Conservation (phyloP, 352 stramenopile genomes). For the Phytopythium delawarense region DNA sequence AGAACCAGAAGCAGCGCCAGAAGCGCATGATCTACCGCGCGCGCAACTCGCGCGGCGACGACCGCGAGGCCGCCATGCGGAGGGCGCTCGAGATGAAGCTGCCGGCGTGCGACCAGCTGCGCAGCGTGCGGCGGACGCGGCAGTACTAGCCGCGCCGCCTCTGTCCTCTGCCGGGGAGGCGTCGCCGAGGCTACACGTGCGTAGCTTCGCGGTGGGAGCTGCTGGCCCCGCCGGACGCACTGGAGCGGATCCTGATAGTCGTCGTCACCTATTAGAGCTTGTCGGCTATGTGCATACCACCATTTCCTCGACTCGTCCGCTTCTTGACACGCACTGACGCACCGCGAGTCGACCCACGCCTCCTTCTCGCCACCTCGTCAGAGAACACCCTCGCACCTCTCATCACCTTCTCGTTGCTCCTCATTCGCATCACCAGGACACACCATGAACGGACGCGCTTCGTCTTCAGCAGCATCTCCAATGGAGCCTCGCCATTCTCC, state of each 20-base stretch:
- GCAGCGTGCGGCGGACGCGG: constrained; percentile 55
- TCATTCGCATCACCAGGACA: too few species aligned
- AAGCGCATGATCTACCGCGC: constrained; percentile 87
- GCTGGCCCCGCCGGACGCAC: background rate
- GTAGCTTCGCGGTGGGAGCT: background rate
- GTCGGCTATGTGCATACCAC: background rate
- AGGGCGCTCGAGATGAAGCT: constrained; percentile 81
- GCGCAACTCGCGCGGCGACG: constrained; percentile 69
- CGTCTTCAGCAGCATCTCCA: too few species aligned
- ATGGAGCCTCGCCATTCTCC: too few species aligned
- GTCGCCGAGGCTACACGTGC: background rate
- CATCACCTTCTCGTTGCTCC: too few species aligned
- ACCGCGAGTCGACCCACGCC: too few species aligned
- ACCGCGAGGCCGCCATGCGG: constrained; percentile 72
- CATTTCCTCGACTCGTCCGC: background rate
- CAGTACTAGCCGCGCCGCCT: constrained; percentile 26
- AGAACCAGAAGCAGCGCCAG: constrained; percentile 80
- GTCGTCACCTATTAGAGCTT: constrained; percentile 7
- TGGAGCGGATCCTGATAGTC: constrained; percentile 1
- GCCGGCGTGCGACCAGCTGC: constrained; percentile 79
- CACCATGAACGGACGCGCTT: too few species aligned
- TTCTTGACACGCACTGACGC: background rate
- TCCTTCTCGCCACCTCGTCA: too few species aligned
- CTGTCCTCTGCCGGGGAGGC: background rate
- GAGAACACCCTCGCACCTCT: too few species aligned